Percentiles rank a stretch among this genome's conserved stretches.
These are phyloP conservation scores for Aspergillus nidulans DNA, from an alignment of 495 filamentous ascomycete species.

Conservation along the genomic window DNA sequence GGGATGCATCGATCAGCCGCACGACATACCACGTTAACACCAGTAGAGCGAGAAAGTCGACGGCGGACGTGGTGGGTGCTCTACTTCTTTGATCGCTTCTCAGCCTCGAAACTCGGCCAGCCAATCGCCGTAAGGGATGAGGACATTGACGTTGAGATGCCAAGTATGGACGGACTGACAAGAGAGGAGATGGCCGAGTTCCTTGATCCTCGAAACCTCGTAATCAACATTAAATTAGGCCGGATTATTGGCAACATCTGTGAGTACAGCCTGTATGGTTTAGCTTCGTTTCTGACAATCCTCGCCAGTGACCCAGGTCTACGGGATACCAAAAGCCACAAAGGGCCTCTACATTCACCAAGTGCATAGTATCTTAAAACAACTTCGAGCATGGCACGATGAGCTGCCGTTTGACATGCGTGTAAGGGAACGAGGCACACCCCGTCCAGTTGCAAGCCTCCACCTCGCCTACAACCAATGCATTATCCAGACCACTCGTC, in stretches of 20 bases:
- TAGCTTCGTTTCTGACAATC: neutral
- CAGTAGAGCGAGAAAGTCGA: constrained; percentile 23
- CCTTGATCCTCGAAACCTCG: constrained; percentile 19
- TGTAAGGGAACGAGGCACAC: constrained; percentile 7
- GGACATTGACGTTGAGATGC: constrained; percentile 25
- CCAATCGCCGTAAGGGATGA: constrained; percentile 20
- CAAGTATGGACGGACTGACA: constrained; percentile 21
- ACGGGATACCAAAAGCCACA: constrained; percentile 17
- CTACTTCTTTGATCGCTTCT: constrained; percentile 23
- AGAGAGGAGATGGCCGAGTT: constrained; percentile 20
- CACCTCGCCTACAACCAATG: constrained; percentile 28
- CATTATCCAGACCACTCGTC: constrained; percentile 24
- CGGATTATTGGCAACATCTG: constrained; percentile 23
- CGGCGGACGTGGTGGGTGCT: constrained; percentile 26
- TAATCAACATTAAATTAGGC: constrained; percentile 21
- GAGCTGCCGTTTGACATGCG: constrained; percentile 17
- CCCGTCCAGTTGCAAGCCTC: constrained; percentile 20
- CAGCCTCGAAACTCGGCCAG: constrained; percentile 22
- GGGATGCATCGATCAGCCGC: constrained; percentile 21
- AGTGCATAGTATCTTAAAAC: constrained; percentile 23
- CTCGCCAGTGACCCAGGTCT: constrained; percentile 20
- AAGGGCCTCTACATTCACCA: constrained; percentile 21
- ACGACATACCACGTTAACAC: constrained; percentile 8
- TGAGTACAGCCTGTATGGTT: neutral
- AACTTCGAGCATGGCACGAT: constrained; percentile 20